Evolutionary conservation across 805 yeast genomes (phyloP).

Genomic region (Cyberlindnera euphorbiae): DNA sequence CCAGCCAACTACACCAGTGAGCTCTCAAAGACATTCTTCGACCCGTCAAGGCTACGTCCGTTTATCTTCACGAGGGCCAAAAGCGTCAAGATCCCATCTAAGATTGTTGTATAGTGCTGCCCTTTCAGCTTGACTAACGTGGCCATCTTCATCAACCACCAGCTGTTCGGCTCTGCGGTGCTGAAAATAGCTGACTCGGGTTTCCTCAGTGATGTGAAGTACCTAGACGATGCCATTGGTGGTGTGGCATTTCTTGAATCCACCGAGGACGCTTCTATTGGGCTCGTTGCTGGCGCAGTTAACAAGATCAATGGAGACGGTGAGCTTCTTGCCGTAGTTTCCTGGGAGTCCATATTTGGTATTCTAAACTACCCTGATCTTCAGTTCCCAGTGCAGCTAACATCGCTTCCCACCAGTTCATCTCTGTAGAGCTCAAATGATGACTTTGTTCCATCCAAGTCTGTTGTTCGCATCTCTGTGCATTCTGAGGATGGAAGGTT

Average conservation of each 20-base stretch:
- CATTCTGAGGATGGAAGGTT: constrained; percentile 15
- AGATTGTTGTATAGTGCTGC: constrained; percentile 20
- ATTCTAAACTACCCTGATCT: constrained; percentile 10
- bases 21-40: constrained; percentile 11
- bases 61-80: constrained; percentile 10
- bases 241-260: constrained; percentile 16
- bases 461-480: constrained; percentile 24
- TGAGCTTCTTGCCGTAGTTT: constrained; percentile 19
- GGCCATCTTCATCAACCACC: constrained; percentile 24
- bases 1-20: background rate
- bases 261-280: constrained; percentile 13
- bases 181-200: constrained; percentile 16
- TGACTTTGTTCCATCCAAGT: constrained; percentile 13
- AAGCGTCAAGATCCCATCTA: constrained; percentile 21
- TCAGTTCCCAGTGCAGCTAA: constrained; percentile 1
- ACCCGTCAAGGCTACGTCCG: constrained; percentile 7
- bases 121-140: constrained; percentile 28
- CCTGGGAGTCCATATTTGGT: constrained; percentile 23
- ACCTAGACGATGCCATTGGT: constrained; percentile 26
- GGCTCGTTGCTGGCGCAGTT: constrained; percentile 21
- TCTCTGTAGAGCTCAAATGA: background rate
- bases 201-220: constrained; percentile 23
- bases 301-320: constrained; percentile 27
- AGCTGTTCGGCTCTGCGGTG: constrained; percentile 18
- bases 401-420: background rate